phyloP scores from a whole-genome alignment of 805 yeast species.

The Citeromyces matritensis region DNA sequence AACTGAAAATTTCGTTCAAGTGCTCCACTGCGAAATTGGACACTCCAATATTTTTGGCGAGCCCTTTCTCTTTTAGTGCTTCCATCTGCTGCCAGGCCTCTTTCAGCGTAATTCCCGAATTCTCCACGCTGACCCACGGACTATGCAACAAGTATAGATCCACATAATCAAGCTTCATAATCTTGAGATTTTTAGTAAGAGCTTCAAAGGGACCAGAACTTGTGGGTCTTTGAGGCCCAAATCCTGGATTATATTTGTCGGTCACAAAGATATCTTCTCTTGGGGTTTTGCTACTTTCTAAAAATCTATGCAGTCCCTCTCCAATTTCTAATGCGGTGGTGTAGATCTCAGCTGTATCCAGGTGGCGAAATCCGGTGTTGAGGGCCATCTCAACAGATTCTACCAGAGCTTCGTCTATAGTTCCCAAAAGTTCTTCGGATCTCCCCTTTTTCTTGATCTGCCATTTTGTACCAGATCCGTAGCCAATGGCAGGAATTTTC shows the following conservation, averaged over 20 bases:
- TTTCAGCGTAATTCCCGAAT: constrained; percentile 27
- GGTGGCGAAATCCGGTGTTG: constrained; percentile 35
- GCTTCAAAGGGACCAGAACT: constrained; percentile 29
- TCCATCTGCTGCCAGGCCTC: constrained; percentile 35
- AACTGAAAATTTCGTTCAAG: constrained; percentile 23
- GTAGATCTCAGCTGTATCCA: constrained; percentile 61
- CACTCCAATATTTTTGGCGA: constrained; percentile 36
- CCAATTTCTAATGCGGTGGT: constrained; percentile 48
- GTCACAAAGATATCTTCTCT: constrained; percentile 44
- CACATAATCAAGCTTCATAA: constrained; percentile 33
- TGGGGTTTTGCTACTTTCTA: constrained; percentile 12
- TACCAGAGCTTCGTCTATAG: constrained; percentile 22
- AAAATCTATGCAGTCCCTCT: constrained; percentile 25
- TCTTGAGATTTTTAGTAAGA: constrained; percentile 27
- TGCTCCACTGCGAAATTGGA: constrained; percentile 39
- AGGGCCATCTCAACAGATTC: constrained; percentile 30
- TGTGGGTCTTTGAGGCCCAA: constrained; percentile 8
- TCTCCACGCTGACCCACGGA: constrained; percentile 28
- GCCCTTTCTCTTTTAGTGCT: constrained; percentile 24
- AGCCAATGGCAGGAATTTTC: constrained; percentile 28
- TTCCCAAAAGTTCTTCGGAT: constrained; percentile 5
- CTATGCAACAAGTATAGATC: constrained; percentile 50
- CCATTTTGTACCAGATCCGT: constrained; percentile 53
- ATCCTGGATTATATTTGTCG: constrained; percentile 37
- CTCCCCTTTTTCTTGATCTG: constrained; percentile 16